Conservation (phyloP, 2,329 filamentous ascomycete species). For the Monilinia fructicola region DNA sequence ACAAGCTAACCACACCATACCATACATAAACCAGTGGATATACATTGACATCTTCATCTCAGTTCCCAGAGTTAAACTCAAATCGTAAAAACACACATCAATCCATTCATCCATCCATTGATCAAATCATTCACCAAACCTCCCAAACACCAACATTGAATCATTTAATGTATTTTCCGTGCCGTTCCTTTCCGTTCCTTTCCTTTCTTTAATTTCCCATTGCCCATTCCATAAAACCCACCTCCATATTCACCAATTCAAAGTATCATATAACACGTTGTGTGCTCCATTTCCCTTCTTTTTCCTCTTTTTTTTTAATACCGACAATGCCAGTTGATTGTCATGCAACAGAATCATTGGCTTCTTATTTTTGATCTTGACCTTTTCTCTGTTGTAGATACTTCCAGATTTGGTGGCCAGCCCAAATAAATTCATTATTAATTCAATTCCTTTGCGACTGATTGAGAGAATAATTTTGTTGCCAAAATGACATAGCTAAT, state of each 20-base stretch:
- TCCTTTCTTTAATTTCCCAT: background rate
- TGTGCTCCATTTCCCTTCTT: background rate
- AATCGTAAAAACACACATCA: no score
- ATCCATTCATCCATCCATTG: background rate
- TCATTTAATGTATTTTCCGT: conserved; percentile 5
- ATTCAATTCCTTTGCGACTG: background rate
- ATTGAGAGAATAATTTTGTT: background rate
- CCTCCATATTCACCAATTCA: background rate
- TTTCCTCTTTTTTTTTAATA: background rate
- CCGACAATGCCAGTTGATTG: background rate
- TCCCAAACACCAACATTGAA: conserved; percentile 12
- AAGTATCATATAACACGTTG: background rate
- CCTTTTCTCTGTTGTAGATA: background rate
- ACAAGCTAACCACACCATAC: no score
- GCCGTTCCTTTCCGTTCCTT: conserved; percentile 2
- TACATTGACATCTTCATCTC: no score
- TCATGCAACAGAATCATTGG: background rate
- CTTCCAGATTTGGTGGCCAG: background rate
- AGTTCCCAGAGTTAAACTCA: no score
- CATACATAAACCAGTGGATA: no score
- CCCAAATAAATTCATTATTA: background rate
- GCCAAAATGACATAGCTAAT: background rate
- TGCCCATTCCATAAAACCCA: conserved; percentile 10
- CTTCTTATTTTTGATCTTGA: background rate
- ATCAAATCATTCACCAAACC: background rate